These are phyloP conservation scores for Komagataea norvegica DNA, from an alignment of 1,139 yeast genomes.

Conservation along the genomic window DNA sequence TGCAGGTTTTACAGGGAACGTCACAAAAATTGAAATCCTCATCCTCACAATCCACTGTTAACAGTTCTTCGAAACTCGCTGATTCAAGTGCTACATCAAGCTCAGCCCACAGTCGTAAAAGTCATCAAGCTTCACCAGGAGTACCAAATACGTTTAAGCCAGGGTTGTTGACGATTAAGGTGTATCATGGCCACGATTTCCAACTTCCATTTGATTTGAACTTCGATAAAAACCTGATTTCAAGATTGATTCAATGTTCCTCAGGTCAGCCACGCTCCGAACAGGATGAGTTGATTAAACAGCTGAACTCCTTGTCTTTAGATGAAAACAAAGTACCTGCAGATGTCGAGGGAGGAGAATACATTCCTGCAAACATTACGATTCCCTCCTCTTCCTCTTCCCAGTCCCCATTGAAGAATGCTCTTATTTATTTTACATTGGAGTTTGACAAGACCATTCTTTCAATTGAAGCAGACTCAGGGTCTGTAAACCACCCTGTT, in stretches of 20 bases:
- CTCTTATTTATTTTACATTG: conserved; percentile 61
- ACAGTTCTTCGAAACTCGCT: neutral
- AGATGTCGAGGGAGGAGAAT: conserved; percentile 31
- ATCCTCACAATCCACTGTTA: conserved; percentile 1
- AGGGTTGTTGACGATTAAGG: conserved; percentile 66
- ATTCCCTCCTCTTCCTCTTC: conserved; percentile 41
- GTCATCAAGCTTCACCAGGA: conserved; percentile 7
- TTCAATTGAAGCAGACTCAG: conserved; percentile 75
- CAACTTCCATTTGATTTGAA: conserved; percentile 51
- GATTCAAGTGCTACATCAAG: neutral
- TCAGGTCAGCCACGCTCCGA: conserved; percentile 10
- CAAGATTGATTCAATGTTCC: conserved; percentile 20
- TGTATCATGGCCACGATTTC: conserved; percentile 57
- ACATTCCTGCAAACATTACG: conserved; percentile 63
- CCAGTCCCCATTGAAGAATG: conserved; percentile 37
- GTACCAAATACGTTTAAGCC: conserved; percentile 40
- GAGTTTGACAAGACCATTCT: conserved; percentile 82
- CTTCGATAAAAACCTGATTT: conserved; percentile 27
- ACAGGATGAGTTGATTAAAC: conserved; percentile 15
- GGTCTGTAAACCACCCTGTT: conserved; percentile 56
- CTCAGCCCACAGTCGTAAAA: no score
- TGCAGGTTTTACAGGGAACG: no score
- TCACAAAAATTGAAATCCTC: neutral
- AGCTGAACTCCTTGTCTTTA: conserved; percentile 13
- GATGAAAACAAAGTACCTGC: conserved; percentile 28